Evolutionary conservation across 768 basidiomycete species (phyloP).

Genomic region (Amanita inopinata): DNA sequence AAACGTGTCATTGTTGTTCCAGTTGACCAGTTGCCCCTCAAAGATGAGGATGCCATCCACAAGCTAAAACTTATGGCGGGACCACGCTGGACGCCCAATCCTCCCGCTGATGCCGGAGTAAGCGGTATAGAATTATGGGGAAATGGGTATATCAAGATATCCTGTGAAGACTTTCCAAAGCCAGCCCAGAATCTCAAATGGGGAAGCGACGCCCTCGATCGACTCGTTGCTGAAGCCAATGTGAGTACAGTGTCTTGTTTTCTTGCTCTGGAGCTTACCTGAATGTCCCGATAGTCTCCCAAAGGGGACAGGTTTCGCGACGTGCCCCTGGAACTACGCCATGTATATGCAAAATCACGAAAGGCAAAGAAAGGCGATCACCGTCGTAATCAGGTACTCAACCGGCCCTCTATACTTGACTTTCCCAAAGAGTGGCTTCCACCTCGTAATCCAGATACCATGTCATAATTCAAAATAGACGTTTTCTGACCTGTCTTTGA

Average conservation of each 20-base stretch:
- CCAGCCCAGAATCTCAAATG: slow-evolving; percentile 89
- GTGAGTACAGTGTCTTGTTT: slow-evolving; percentile 36
- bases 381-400: slow-evolving; percentile 39
- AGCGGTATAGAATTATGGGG: slow-evolving; percentile 36
- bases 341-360: slow-evolving; percentile 58
- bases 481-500: neutral
- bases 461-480: neutral
- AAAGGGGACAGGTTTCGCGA: slow-evolving; percentile 39
- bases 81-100: slow-evolving; percentile 70
- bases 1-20: slow-evolving; percentile 73
- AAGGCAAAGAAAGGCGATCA: slow-evolving; percentile 73
- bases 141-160: slow-evolving; percentile 84
- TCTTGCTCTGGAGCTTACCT: slow-evolving; percentile 8
- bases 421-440: slow-evolving; percentile 86
- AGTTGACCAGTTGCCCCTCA: slow-evolving; percentile 64
- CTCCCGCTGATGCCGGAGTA: slow-evolving; percentile 62
- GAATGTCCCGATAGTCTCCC: slow-evolving; percentile 23
- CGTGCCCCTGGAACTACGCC: slow-evolving; percentile 76
- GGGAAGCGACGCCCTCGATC: slow-evolving; percentile 80
- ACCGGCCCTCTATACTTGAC: slow-evolving; percentile 60
- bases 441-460: slow-evolving; percentile 8
- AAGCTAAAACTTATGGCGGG: slow-evolving; percentile 87
- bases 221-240: slow-evolving; percentile 72
- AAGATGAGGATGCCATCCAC: slow-evolving; percentile 55
- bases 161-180: slow-evolving; percentile 79